These are phyloP conservation scores for Hanseniaspora sp. DNA, from an alignment of 1,139 yeast genomes.

Conservation along the genomic window DNA sequence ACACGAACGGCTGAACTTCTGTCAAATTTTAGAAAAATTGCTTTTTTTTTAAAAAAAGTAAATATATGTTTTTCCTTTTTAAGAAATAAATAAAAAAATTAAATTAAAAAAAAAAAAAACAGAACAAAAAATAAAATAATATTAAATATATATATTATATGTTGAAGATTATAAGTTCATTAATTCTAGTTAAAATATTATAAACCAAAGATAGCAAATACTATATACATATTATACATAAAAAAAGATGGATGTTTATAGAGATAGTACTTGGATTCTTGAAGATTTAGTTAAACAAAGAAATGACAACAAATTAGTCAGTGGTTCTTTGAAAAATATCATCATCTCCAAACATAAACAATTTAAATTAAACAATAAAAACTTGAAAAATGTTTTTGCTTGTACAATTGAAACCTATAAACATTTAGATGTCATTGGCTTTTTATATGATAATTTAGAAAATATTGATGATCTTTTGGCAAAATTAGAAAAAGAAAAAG, in stretches of 20 bases:
- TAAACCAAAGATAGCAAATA: too few species aligned
- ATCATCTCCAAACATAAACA: conserved; percentile 48
- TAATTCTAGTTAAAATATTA: too few species aligned
- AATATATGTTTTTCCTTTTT: too few species aligned
- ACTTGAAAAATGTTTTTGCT: conserved; percentile 79
- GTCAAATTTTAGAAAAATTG: too few species aligned
- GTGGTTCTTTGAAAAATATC: conserved; percentile 55
- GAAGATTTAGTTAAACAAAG: conserved; percentile 28
- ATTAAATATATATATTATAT: too few species aligned
- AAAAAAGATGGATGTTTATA: conserved; percentile 45
- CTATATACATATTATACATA: too few species aligned
- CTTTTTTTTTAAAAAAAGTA: too few species aligned
- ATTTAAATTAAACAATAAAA: conserved; percentile 37
- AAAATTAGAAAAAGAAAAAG: conserved; percentile 32
- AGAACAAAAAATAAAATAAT: too few species aligned
- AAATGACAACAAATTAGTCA: conserved; percentile 17
- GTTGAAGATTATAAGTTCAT: too few species aligned
- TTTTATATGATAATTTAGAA: conserved; percentile 55
- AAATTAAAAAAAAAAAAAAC: too few species aligned
- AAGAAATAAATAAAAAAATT: too few species aligned
- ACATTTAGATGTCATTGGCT: conserved; percentile 50
- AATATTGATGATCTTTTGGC: conserved; percentile 38
- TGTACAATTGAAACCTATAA: conserved; percentile 65
- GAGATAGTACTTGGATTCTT: conserved; percentile 44
- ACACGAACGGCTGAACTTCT: too few species aligned